Evolutionary conservation across 1,139 yeast genomes (phyloP).

Genomic region (Lodderomyces jiufengensis): DNA sequence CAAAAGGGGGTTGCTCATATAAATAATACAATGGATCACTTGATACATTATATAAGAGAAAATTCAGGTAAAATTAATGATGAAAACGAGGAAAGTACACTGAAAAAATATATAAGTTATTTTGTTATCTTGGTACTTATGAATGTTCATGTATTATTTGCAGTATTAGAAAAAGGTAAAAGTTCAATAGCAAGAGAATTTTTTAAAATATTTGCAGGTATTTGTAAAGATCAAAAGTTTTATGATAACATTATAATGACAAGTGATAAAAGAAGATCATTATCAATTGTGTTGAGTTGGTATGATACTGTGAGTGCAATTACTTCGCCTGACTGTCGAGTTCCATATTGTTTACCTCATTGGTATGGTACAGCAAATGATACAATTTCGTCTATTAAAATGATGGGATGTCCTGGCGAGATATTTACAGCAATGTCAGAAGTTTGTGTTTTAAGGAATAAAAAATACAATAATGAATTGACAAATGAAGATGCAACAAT

Average conservation of each 20-base stretch:
- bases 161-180: slow-evolving; percentile 50
- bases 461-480: slow-evolving; percentile 15
- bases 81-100: slow-evolving; percentile 20
- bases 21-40: slow-evolving; percentile 49
- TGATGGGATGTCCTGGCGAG: slow-evolving; percentile 60
- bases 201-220: slow-evolving; percentile 45
- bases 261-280: slow-evolving; percentile 43
- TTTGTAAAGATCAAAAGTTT: slow-evolving; percentile 34
- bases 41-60: slow-evolving; percentile 32
- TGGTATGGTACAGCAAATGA: slow-evolving; percentile 48
- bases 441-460: slow-evolving; percentile 39
- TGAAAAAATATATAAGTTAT: slow-evolving; percentile 37
- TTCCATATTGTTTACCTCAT: slow-evolving; percentile 46
- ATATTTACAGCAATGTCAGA: slow-evolving; percentile 42
- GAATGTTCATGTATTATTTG: slow-evolving; percentile 49
- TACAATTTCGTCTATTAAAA: slow-evolving; percentile 41
- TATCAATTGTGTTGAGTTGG: slow-evolving; percentile 51
- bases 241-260: slow-evolving; percentile 24
- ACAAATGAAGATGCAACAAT: slow-evolving; percentile 8
- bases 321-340: slow-evolving; percentile 51
- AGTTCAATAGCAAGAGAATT: slow-evolving; percentile 47
- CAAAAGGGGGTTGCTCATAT: slow-evolving; percentile 49
- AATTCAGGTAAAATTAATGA: slow-evolving; percentile 6
- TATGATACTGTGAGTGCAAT: slow-evolving; percentile 53
- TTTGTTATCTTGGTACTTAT: slow-evolving; percentile 48